Conservation (phyloP, 257 asterid species). For the Verbascum thapsus region DNA sequence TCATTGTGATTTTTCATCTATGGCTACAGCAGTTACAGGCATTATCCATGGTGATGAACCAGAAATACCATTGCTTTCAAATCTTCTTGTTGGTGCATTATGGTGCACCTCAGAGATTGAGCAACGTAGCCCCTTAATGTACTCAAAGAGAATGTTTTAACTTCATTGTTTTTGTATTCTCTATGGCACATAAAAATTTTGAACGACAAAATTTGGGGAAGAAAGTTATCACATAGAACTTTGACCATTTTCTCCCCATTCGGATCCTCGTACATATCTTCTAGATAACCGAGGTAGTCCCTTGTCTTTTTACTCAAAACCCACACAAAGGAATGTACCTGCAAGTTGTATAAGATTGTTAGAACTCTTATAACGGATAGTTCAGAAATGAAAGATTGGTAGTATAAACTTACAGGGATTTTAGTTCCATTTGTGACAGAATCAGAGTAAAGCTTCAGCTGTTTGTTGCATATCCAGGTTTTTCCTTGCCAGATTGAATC, state of each 20-base stretch:
- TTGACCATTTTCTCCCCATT: constrained; percentile 44
- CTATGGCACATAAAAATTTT: constrained; percentile 45
- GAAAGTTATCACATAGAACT: constrained; percentile 40
- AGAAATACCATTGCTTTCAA: too few species aligned
- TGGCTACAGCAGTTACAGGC: too few species aligned
- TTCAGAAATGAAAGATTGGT: neutral
- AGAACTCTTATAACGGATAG: constrained; percentile 17
- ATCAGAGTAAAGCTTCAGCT: constrained; percentile 59
- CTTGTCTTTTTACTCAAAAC: constrained; percentile 34
- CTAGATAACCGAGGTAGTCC: constrained; percentile 51
- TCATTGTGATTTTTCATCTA: too few species aligned
- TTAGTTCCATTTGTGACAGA: constrained; percentile 37
- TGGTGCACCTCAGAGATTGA: constrained; percentile 43
- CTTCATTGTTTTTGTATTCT: constrained; percentile 37
- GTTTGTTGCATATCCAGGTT: constrained; percentile 44
- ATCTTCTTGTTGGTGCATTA: too few species aligned
- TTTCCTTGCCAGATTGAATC: constrained; percentile 51
- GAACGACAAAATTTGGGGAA: constrained; percentile 34
- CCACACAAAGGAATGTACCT: constrained; percentile 56
- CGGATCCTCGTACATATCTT: constrained; percentile 60
- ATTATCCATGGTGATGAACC: too few species aligned
- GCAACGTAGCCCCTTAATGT: constrained; percentile 51
- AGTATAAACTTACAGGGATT: constrained; percentile 43
- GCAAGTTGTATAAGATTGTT: constrained; percentile 26
- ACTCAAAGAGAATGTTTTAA: constrained; percentile 37